Evolutionary conservation across 2,329 filamentous ascomycete genomes (phyloP).

Genomic region (Alternaria gaisen): DNA sequence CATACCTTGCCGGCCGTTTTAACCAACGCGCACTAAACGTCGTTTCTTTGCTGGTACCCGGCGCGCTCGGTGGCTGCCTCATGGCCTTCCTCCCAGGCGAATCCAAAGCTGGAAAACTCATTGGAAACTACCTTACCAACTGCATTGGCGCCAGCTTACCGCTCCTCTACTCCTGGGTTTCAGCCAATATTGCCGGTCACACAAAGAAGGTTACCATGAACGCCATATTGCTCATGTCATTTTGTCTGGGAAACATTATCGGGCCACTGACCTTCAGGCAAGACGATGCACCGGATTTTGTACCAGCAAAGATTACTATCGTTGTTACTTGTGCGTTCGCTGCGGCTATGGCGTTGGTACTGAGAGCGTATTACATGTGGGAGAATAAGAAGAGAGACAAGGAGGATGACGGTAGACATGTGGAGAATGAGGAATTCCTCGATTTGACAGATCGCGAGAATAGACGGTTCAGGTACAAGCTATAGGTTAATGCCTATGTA

Average conservation of each 20-base stretch:
- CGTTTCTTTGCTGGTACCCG: constrained; percentile 27
- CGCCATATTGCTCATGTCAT: constrained; percentile 53
- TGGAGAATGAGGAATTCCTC: constrained; percentile 45
- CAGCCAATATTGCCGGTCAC: constrained; percentile 55
- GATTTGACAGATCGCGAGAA: constrained; percentile 52
- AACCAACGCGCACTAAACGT: constrained; percentile 36
- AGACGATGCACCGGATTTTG: constrained; percentile 46
- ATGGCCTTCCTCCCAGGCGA: constrained; percentile 33
- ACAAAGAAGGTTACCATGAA: constrained; percentile 67
- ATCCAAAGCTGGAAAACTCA: constrained; percentile 30
- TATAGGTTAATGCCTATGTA: constrained; percentile 3
- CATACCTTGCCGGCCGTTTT: constrained; percentile 34
- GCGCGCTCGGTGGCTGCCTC: constrained; percentile 29
- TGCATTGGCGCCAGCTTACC: constrained; percentile 48
- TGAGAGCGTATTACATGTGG: constrained; percentile 34
- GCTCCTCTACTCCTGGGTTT: constrained; percentile 53
- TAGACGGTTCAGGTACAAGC: constrained; percentile 28
- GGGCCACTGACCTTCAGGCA: constrained; percentile 54
- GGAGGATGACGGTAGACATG: constrained; percentile 4
- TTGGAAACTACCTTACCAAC: constrained; percentile 58
- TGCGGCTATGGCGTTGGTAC: constrained; percentile 53
- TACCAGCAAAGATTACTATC: constrained; percentile 57
- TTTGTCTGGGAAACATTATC: constrained; percentile 54
- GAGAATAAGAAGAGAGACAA: constrained; percentile 46
- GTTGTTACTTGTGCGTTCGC: constrained; percentile 40